Base-by-base conservation (phyloP, 495 filamentous ascomycete species). In the Podospora pseudoanserina region DNA sequence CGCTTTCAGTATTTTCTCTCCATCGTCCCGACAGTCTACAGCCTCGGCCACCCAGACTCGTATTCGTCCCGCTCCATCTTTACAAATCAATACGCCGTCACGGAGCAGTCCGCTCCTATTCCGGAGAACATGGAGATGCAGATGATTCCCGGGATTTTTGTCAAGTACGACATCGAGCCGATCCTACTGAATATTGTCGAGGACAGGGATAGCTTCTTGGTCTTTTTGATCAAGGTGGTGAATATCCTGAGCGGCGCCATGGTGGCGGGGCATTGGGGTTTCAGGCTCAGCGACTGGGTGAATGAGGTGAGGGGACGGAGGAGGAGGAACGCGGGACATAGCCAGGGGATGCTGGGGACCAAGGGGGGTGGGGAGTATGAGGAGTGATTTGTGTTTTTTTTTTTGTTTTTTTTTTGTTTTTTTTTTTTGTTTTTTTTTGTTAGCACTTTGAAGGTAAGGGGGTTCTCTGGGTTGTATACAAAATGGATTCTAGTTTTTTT, bases 101-200 rank as follows among this genome's bases (percentile, higher is more conserved):
- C 94, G 0, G 90, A 92, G 72, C 92, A 97, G 78, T 88, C 85
- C 65, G 85, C 86, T 64, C 71, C 81, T 7, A 82, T 97, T 54
- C 79, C 82, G 65, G 91, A 96, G 77, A 49, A 49, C 39, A 49
- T 49, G 39, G 39, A 49, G 39, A 49, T 49, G 39, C 87, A 83
- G 67, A 81, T 83, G 7, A 86, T 96, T 5, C 95, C 95, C 1
- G 96, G 96, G 13, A 91, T 99, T 71, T 99, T 97, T 79, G 93
- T 99, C 85, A 98, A 98, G 83, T 99, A 94, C 77, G 94, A 98
- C 79, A 97, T 99, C 75, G 95, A 99, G 86, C 95, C 95, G 4
- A 94, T 99, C 73, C 77, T 92, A 72, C 81, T 99, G 32, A 88
- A 89, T 27, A 88, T 99, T 64, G 89, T 89, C 70, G 95, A 97